Base-by-base conservation (phyloP, 202 grass and related monocot genomes). In the Panicum hallii region DNA sequence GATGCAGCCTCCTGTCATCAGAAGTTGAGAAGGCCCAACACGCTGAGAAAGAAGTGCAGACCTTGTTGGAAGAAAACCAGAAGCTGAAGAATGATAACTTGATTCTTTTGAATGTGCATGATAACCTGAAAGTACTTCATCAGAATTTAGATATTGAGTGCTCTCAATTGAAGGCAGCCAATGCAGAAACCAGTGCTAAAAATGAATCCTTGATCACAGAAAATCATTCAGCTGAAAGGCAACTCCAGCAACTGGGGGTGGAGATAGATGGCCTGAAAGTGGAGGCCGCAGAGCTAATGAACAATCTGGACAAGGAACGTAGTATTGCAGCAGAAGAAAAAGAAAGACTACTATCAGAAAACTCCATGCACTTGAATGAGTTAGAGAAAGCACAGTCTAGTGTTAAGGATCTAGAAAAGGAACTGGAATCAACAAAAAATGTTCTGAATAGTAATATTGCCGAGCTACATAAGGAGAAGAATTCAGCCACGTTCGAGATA, bases 341-440 rank as follows among this genome's bases (percentile, higher is more conserved):
- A 11, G 72, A 74, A 65, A 92, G 26, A 49, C 43, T 92, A 63
- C 43, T 48, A 76, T 83, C 71, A 43, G 78, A 88, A 71, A 84
- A 89, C 79, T 92, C 85, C 36, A 77, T 78, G 20, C 86, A 89
- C 79, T 40, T 89, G 47, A 82, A 67, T 75, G 79, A 93, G 42
- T 79, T 93, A 70, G 68, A 94, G 48, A 67, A 79, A 70, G 69
- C 85, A 85, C 26, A 55, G 1, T 70, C 41, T 22, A 61, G 23
- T 41, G 26, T 66, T 15, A 89, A 65, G 56, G 84, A 89, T 84
- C 74, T 90, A 83, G 61, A 80, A 38, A 85, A 75, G 52, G 87
- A 93, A 52, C 48, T 93, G 61, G 86, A 94, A 75, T 86, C 79
- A 80, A 79, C 79, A 77, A 91, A 70, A 79, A 36, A 20, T 74